Conservation (phyloP, 2,329 filamentous ascomycete genomes). For the Aspergillus fumigatiaffinis region DNA sequence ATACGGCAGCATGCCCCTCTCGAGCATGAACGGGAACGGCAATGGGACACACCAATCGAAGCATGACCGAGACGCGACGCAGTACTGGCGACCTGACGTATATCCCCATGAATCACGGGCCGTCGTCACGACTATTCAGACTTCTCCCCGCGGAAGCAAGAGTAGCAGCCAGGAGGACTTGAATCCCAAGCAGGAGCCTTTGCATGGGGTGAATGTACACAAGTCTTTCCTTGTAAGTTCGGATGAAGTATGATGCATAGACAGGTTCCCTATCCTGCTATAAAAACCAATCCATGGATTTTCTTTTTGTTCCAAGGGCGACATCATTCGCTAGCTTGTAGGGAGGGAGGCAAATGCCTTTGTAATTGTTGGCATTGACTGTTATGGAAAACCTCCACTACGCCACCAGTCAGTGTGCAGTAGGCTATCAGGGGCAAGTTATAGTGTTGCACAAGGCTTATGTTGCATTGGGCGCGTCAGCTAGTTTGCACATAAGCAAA, state of each 20-base stretch:
- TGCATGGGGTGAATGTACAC: conserved; percentile 31
- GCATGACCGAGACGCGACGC: conserved; percentile 17
- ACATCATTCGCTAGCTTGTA: not conserved
- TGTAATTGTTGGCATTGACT: not conserved
- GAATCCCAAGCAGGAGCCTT: conserved; percentile 22
- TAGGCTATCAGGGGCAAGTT: not conserved
- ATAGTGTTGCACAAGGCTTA: not conserved
- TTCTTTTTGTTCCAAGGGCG: not conserved
- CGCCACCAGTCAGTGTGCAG: not conserved
- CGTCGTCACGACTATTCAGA: conserved; percentile 27
- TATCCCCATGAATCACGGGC: conserved; percentile 22
- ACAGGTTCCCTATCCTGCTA: not conserved
- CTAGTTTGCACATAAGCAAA: not conserved
- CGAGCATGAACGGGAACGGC: conserved; percentile 24
- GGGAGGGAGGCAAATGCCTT: not conserved
- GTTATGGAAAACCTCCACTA: not conserved
- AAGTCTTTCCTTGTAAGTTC: conserved; percentile 32
- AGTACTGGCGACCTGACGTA: conserved; percentile 31
- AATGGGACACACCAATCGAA: conserved; percentile 10
- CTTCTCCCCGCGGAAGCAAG: conserved; percentile 19
- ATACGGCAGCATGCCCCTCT: conserved; percentile 27
- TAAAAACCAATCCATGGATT: not conserved
- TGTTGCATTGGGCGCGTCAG: not conserved
- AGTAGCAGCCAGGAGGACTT: conserved; percentile 33
- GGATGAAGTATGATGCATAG: conserved; percentile 14